Percentiles rank a stretch among this genome's conserved stretches.
Evolutionary conservation across 495 filamentous ascomycete genomes (phyloP).

Genomic region (Lasiosphaeriaceae sp.): DNA sequence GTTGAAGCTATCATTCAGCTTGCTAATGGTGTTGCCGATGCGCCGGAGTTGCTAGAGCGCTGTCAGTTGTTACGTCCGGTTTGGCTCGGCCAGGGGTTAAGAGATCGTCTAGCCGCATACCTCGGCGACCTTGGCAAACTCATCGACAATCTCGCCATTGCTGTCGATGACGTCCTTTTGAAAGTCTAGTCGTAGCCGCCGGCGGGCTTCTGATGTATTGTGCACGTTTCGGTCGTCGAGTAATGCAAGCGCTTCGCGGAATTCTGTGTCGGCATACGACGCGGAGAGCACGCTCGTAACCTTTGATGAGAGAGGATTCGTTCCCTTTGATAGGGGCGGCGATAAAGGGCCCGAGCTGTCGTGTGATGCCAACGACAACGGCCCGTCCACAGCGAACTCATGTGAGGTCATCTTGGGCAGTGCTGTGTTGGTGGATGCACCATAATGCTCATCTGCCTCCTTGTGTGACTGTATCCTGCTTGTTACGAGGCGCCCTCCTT

Average conservation of each 20-base stretch:
- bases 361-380: slow-evolving; percentile 1
- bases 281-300: slow-evolving; percentile 82
- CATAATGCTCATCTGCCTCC: not conserved
- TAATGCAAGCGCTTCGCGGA: slow-evolving; percentile 75
- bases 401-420: slow-evolving; percentile 8
- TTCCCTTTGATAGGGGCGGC: slow-evolving; percentile 10
- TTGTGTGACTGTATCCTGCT: too few species aligned
- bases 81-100: not conserved
- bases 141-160: slow-evolving; percentile 85
- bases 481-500: not conserved
- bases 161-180: slow-evolving; percentile 91
- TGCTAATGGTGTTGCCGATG: slow-evolving; percentile 74
- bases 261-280: slow-evolving; percentile 89
- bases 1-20: slow-evolving; percentile 74
- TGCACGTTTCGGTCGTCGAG: slow-evolving; percentile 67
- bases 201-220: slow-evolving; percentile 76
- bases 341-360: slow-evolving; percentile 13
- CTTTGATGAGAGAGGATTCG: slow-evolving; percentile 45
- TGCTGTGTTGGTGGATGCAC: not conserved
- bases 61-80: not conserved
- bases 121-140: slow-evolving; percentile 90
- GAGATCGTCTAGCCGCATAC: slow-evolving; percentile 41
- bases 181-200: slow-evolving; percentile 75
- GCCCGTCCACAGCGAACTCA: not conserved
- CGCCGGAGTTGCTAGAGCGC: slow-evolving; percentile 68